phyloP scores from a whole-genome alignment of 129 eudicot genomes.

The Centella asiatica region DNA sequence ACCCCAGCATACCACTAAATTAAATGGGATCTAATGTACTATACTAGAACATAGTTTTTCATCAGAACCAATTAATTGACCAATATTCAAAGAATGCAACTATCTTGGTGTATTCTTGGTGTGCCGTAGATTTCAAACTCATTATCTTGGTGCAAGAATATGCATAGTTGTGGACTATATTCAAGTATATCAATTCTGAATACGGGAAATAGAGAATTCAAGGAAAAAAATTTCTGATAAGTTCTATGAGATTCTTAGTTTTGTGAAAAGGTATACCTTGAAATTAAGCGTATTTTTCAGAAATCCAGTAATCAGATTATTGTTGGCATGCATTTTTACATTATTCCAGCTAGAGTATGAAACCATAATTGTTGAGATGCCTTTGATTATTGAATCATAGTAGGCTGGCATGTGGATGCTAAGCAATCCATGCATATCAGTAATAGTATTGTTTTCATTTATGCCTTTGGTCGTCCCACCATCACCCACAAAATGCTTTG shows the following conservation, averaged over 20 bases:
- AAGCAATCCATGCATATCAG: slow-evolving; percentile 49
- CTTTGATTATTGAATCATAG: slow-evolving; percentile 59
- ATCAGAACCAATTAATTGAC: too few species aligned
- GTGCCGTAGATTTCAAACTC: too few species aligned
- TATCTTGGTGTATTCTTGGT: too few species aligned
- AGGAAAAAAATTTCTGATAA: too few species aligned
- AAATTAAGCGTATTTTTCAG: slow-evolving; percentile 60
- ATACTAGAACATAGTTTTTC: too few species aligned
- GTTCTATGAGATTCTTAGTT: background rate
- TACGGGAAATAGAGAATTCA: too few species aligned
- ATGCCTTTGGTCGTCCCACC: slow-evolving; percentile 81
- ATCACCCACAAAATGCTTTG: slow-evolving; percentile 91
- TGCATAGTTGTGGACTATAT: too few species aligned
- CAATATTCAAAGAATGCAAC: too few species aligned
- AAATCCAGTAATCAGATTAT: slow-evolving; percentile 57
- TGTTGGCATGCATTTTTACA: slow-evolving; percentile 70
- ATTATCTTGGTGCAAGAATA: too few species aligned
- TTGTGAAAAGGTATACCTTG: slow-evolving; percentile 38
- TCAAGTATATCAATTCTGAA: too few species aligned
- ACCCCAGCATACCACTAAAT: too few species aligned
- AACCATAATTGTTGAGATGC: slow-evolving; percentile 80
- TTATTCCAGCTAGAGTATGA: slow-evolving; percentile 88
- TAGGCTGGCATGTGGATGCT: slow-evolving; percentile 89
- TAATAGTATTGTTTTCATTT: slow-evolving; percentile 62
- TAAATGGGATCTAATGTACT: too few species aligned